Evolutionary conservation across 2,329 filamentous ascomycete species (phyloP).

Genomic region (Calonectria ilicicola): DNA sequence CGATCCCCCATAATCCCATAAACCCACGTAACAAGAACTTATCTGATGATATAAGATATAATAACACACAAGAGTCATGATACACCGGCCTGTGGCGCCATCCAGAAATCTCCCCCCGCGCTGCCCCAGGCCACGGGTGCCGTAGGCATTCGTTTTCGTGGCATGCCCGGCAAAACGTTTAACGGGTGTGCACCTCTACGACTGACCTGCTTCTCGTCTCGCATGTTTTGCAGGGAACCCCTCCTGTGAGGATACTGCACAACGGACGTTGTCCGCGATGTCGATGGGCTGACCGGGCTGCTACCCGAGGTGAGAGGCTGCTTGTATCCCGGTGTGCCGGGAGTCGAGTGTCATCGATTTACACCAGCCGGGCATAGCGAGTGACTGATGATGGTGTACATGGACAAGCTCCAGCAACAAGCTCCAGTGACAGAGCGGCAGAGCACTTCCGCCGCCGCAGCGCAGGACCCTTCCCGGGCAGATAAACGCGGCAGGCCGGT

Average conservation of each 20-base stretch:
- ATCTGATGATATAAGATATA: conserved; percentile 12
- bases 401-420: background rate
- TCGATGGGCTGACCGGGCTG: conserved; percentile 22
- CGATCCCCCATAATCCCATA: conserved; percentile 10
- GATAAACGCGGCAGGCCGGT: conserved; percentile 12
- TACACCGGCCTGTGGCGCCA: conserved; percentile 19
- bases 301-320: conserved; percentile 14
- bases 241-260: background rate
- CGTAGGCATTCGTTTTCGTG: background rate
- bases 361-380: background rate
- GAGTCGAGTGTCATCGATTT: conserved; percentile 11
- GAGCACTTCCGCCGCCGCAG: background rate
- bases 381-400: background rate
- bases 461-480: background rate
- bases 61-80: background rate
- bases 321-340: background rate
- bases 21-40: conserved; percentile 11
- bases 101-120: conserved; percentile 11
- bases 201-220: background rate
- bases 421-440: background rate
- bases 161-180: conserved; percentile 7
- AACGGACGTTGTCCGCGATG: conserved; percentile 19
- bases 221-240: conserved; percentile 8
- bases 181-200: background rate
- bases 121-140: background rate